Evolutionary conservation across 2,329 filamentous ascomycete species (phyloP).

Genomic region (Pseudogymnoascus sp.): DNA sequence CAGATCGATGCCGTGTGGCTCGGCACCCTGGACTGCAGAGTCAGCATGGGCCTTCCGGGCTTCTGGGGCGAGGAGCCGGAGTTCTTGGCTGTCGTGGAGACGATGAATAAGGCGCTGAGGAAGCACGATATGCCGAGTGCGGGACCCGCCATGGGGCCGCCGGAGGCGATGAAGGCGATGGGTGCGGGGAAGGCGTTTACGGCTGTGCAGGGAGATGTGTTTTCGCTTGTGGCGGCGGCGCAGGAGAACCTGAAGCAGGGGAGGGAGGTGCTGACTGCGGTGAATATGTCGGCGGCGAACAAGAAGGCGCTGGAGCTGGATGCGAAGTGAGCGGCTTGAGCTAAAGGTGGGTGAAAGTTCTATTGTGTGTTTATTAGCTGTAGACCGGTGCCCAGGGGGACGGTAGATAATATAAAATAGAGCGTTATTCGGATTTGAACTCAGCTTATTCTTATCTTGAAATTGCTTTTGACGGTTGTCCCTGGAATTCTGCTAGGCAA

Average conservation of each 20-base stretch:
- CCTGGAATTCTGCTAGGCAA: too few relatives aligned
- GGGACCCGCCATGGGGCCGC: constrained; percentile 21
- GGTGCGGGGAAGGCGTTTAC: constrained; percentile 22
- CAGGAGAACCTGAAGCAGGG: constrained; percentile 2
- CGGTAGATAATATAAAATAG: not conserved
- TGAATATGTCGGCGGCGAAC: not conserved
- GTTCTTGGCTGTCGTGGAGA: constrained; percentile 34
- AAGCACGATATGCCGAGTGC: constrained; percentile 40
- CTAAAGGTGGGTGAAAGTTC: not conserved
- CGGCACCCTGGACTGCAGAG: constrained; percentile 36
- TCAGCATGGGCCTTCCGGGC: constrained; percentile 38
- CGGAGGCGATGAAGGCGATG: constrained; percentile 17
- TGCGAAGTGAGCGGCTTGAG: not conserved
- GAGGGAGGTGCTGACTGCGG: constrained; percentile 10
- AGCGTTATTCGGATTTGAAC: not conserved
- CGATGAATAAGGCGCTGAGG: constrained; percentile 34
- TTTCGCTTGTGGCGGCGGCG: constrained; percentile 12
- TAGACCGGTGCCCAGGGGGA: not conserved
- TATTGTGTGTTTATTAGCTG: not conserved
- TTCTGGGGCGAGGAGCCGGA: constrained; percentile 35
- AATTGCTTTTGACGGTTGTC: not conserved
- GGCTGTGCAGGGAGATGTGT: constrained; percentile 16
- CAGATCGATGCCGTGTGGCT: constrained; percentile 42
- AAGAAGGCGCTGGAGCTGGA: not conserved
- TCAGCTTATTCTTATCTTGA: not conserved